Evolutionary conservation across 768 basidiomycete species (phyloP), one percentile per base, ranked within the genome.

Genomic region (Hydnomerulius pinastri): DNA sequence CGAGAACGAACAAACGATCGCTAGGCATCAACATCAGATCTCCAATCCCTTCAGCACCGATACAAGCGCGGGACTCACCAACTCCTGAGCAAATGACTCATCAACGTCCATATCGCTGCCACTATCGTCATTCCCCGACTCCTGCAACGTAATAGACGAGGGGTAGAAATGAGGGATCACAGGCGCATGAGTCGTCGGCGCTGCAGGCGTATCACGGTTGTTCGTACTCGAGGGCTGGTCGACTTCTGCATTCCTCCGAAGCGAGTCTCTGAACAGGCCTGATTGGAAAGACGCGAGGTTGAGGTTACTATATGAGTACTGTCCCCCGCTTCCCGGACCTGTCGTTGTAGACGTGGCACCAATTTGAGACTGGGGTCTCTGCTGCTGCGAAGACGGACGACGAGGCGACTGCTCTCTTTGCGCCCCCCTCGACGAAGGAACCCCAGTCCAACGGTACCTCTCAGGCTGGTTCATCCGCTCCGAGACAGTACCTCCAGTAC

Each of bases 261-360:
- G 27, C 23, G 67, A 70, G 50, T 68, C 67, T 24, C 67, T 61
- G 43, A 70, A 68, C 18, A 70, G 29, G 2, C 67, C 67, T 21
- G 67, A 64, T 28, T 66, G 66, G 45, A 68, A 68, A 32, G 66
- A 51, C 15, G 65, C 56, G 5, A 68, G 43, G n/a, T 68, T 64
- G n/a, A 68, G 23, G 39, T 60, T 68, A 44, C 53, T 58, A 41
- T 68, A 68, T 6, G 68, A 64, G 39, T 68, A 65, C 6, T 50
- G 55, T 25, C 54, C 54, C n/a, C 20, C 42, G 29, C 32, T 54
- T 42, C 15, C 2, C 18, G 18, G 17, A 47, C n/a, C 12, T 4
- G 17, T 46, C n/a, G 18, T 25, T 30, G 25, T 18, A 35, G 12
- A 12, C 11, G 33, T 35, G 33, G n/a, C n/a, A n/a, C n/a, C n/a